Conservation (phyloP, 345 rosid genomes). For the Pseudoturritis turrita region DNA sequence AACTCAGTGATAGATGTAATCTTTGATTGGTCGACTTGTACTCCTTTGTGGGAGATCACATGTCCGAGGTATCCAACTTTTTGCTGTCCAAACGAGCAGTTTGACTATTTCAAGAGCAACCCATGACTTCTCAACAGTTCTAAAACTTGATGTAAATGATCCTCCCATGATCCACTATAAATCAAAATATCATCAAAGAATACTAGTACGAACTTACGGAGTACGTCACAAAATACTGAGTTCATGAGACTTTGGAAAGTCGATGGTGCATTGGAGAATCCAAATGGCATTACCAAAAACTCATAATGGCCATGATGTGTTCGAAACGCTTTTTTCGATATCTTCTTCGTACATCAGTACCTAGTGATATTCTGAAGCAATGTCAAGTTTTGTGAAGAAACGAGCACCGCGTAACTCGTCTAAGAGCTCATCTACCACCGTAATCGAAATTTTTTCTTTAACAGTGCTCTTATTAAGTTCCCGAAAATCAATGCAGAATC, state of each 20-base stretch:
- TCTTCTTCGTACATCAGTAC: too few relatives aligned
- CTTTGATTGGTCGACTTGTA: background rate
- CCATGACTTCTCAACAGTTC: background rate
- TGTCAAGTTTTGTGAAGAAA: background rate
- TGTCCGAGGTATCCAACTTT: background rate
- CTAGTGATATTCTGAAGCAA: too few relatives aligned
- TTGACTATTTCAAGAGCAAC: background rate
- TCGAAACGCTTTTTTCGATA: too few relatives aligned
- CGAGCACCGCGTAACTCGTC: background rate
- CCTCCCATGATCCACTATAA: too few relatives aligned
- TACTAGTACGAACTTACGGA: background rate
- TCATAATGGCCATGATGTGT: background rate
- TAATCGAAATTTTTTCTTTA: background rate
- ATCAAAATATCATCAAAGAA: too few relatives aligned
- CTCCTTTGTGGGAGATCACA: background rate
- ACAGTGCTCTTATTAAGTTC: background rate
- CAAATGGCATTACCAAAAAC: background rate
- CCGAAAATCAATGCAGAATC: background rate
- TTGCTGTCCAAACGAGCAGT: background rate
- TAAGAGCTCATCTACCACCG: background rate
- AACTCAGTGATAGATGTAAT: background rate
- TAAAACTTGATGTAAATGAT: background rate
- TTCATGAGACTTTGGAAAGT: background rate
- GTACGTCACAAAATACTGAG: background rate
- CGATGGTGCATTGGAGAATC: background rate